Percentiles rank a stretch among this genome's conserved stretches.
Conservation (phyloP, 192 early-diverging fungal species). For the Umbelopsis isabellina region DNA sequence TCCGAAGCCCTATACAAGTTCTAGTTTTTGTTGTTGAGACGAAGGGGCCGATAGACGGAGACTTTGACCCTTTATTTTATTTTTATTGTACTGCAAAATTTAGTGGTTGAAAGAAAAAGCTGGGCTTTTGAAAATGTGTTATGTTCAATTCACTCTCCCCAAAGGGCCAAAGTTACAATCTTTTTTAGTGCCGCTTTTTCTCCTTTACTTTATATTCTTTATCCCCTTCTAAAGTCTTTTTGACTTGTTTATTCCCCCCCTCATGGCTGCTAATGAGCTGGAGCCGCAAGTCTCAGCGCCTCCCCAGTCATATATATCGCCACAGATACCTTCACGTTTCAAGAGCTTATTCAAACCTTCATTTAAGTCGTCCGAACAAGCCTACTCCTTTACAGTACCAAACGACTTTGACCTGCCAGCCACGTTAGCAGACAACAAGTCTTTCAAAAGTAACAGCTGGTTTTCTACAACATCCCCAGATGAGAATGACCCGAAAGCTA, state of each 20-base stretch:
- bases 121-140: no score
- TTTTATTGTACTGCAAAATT: no score
- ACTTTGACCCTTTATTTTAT: no score
- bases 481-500: constrained; percentile 32
- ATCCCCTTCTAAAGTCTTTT: constrained; percentile 1
- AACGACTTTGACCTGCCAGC: constrained; percentile 34
- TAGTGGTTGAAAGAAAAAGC: no score
- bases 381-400: constrained; percentile 35
- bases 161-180: background rate
- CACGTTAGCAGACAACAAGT: constrained; percentile 13
- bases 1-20: no score
- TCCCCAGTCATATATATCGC: constrained; percentile 35
- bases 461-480: constrained; percentile 27
- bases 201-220: constrained; percentile 14
- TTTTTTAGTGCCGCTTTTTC: constrained; percentile 6
- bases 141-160: background rate
- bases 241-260: constrained; percentile 1
- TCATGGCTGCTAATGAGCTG: constrained; percentile 28
- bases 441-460: constrained; percentile 43
- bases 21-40: no score
- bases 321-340: constrained; percentile 36
- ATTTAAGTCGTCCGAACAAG: constrained; percentile 5
- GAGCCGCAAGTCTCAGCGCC: constrained; percentile 26
- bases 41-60: no score
- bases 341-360: constrained; percentile 37